These are phyloP conservation scores for Tylopilus sp. DNA, from an alignment of 768 basidiomycete genomes.

Conservation along the genomic window DNA sequence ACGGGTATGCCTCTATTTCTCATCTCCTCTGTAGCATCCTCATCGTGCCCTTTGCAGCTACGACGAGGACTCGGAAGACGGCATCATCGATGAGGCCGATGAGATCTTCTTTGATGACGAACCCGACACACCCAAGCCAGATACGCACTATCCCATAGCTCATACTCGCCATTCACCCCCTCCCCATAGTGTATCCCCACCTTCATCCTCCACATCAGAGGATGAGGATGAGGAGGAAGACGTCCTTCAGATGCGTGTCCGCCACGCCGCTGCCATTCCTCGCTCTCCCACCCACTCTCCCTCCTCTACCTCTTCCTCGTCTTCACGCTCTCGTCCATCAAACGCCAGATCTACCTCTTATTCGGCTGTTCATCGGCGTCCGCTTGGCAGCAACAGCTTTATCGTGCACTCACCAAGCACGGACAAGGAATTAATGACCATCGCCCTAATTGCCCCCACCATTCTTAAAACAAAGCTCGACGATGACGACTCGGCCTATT, in stretches of 20 bases:
- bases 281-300: conserved; percentile 40
- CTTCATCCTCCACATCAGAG: conserved; percentile 35
- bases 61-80: conserved; percentile 66
- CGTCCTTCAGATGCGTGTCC: conserved; percentile 61
- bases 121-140: conserved; percentile 17
- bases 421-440: conserved; percentile 59
- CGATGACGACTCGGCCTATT: conserved; percentile 36
- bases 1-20: conserved; percentile 48
- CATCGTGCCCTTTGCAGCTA: conserved; percentile 41
- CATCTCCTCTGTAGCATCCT: not conserved
- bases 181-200: conserved; percentile 19
- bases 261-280: conserved; percentile 21
- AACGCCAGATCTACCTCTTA: conserved; percentile 30
- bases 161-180: conserved; percentile 23
- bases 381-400: conserved; percentile 44
- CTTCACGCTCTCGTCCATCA: conserved; percentile 27
- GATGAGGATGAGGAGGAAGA: conserved; percentile 48
- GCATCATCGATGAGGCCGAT: conserved; percentile 47
- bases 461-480: conserved; percentile 76
- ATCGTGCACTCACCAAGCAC: conserved; percentile 28
- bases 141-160: conserved; percentile 16
- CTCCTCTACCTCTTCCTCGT: conserved; percentile 23
- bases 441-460: conserved; percentile 75
- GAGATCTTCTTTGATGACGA: conserved; percentile 30
- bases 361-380: conserved; percentile 7